phyloP scores from a whole-genome alignment of 2,329 filamentous ascomycete genomes.

The Pyrenochaeta sp. region DNA sequence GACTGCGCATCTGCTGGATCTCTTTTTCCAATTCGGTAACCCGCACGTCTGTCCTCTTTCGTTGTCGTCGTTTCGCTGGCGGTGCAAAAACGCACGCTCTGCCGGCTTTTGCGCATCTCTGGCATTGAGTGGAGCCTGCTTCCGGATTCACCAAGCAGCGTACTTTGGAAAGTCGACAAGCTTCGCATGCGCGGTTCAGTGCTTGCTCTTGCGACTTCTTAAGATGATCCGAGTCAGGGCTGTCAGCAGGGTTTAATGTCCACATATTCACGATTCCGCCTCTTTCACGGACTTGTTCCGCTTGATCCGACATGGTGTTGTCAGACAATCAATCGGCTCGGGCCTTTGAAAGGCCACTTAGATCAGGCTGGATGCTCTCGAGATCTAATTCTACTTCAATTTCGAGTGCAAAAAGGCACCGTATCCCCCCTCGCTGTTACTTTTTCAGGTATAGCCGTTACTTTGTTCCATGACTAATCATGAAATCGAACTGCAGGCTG shows the following conservation, averaged over 20 bases:
- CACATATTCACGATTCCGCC: slow-evolving; percentile 13
- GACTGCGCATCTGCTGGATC: slow-evolving; percentile 45
- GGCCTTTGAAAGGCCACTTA: neutral
- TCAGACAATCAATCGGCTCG: neutral
- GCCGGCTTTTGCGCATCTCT: slow-evolving; percentile 46
- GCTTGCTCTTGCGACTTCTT: slow-evolving; percentile 39
- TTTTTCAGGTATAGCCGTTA: neutral
- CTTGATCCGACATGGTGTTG: slow-evolving; percentile 19
- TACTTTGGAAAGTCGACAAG: slow-evolving; percentile 47
- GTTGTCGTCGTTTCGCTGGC: slow-evolving; percentile 46
- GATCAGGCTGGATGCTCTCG: neutral
- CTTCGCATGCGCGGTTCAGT: slow-evolving; percentile 47
- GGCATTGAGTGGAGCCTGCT: slow-evolving; percentile 38
- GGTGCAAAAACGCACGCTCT: slow-evolving; percentile 45
- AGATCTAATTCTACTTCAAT: neutral
- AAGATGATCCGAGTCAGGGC: slow-evolving; percentile 20
- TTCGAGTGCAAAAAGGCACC: neutral
- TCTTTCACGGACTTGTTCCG: slow-evolving; percentile 9
- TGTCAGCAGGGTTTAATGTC: slow-evolving; percentile 19
- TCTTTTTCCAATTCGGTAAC: slow-evolving; percentile 49
- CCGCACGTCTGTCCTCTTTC: slow-evolving; percentile 48
- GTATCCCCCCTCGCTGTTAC: neutral
- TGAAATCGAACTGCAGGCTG: neutral
- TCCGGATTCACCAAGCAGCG: slow-evolving; percentile 42
- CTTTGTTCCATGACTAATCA: slow-evolving; percentile 5